These are phyloP conservation scores for Microcos paniculata DNA, from an alignment of 345 rosid species.

Conservation along the genomic window DNA sequence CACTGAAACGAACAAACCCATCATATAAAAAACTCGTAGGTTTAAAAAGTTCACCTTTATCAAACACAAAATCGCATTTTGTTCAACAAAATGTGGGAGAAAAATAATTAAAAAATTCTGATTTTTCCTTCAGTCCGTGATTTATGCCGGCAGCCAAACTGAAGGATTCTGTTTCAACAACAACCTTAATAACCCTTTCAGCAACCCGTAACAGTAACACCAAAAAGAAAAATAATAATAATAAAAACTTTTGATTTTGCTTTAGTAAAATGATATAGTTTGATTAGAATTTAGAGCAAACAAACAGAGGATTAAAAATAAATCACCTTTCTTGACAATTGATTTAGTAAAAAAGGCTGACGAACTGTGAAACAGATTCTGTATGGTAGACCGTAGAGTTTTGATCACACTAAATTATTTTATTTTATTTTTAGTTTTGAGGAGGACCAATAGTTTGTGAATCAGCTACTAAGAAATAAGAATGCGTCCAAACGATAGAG, in stretches of 20 bases:
- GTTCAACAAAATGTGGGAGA: neutral
- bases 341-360: neutral
- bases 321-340: neutral
- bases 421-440: neutral
- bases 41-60: neutral
- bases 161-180: neutral
- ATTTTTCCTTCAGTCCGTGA: neutral
- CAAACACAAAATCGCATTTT: neutral
- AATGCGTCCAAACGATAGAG: neutral
- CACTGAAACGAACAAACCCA: conserved; percentile 22
- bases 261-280: neutral
- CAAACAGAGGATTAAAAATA: neutral
- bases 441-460: too few relatives aligned
- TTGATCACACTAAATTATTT: neutral
- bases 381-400: too few relatives aligned
- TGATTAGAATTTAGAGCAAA: neutral
- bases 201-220: neutral
- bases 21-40: neutral
- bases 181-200: neutral
- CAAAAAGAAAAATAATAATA: neutral
- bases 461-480: too few relatives aligned
- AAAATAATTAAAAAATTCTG: neutral
- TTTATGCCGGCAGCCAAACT: neutral
- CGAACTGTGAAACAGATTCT: neutral
- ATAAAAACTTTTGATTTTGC: neutral